phyloP scores from a whole-genome alignment of 495 filamentous ascomycete genomes.

The Aspergillus diversus region DNA sequence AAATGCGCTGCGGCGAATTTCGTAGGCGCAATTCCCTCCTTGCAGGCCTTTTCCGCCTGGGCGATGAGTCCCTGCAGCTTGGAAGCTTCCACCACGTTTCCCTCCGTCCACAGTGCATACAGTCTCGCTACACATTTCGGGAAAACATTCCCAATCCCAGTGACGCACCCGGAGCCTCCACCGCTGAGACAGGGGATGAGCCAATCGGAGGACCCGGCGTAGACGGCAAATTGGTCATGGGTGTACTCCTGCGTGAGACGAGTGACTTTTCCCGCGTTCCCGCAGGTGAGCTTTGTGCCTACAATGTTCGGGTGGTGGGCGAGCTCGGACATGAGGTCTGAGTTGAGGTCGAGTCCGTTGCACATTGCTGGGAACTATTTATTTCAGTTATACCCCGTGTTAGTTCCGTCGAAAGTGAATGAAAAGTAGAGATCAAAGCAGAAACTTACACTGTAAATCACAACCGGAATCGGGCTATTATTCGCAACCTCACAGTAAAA shows the following conservation, averaged over 20 bases:
- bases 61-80: conserved; percentile 74
- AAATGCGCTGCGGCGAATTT: conserved; percentile 61
- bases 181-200: conserved; percentile 54
- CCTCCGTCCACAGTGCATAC: conserved; percentile 65
- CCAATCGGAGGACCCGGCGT: conserved; percentile 67
- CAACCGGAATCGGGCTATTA: conserved; percentile 53
- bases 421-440: not conserved
- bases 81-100: conserved; percentile 65
- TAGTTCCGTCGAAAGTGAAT: not conserved
- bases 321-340: conserved; percentile 55
- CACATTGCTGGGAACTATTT: conserved; percentile 64
- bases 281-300: conserved; percentile 71
- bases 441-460: conserved; percentile 56
- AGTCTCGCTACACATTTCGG: conserved; percentile 65
- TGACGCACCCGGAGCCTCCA: conserved; percentile 64
- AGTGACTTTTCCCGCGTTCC: conserved; percentile 62
- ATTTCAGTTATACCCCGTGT: not conserved
- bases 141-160: conserved; percentile 69
- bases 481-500: conserved; percentile 62
- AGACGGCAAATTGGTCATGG: conserved; percentile 58
- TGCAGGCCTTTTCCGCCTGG: conserved; percentile 78
- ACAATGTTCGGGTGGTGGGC: conserved; percentile 53
- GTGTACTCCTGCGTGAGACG: conserved; percentile 53
- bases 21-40: conserved; percentile 70
- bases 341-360: conserved; percentile 67